Evolutionary conservation across 176 grass and related monocot genomes (phyloP).

Genomic region (maize (Zea mays)): DNA sequence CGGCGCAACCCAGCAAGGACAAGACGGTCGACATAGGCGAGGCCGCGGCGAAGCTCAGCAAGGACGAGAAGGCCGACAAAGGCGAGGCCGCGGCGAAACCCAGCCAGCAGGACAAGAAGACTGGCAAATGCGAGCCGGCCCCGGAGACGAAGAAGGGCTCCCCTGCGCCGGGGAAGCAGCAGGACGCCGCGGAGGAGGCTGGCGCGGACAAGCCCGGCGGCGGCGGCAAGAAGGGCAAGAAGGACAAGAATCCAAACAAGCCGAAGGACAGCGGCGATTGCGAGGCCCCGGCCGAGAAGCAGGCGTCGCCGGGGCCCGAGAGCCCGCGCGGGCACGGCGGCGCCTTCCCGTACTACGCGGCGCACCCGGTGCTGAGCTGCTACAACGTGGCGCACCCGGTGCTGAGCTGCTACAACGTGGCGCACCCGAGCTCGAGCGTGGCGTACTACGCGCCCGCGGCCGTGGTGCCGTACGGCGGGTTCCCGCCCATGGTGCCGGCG

Average conservation of each 20-base stretch:
- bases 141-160: slow-evolving; percentile 40
- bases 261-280: slow-evolving; percentile 23
- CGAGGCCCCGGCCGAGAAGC: slow-evolving; percentile 3
- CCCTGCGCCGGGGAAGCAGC: slow-evolving; percentile 19
- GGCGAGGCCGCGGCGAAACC: slow-evolving; percentile 29
- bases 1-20: neutral
- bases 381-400: slow-evolving; percentile 68
- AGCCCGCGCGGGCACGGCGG: slow-evolving; percentile 6
- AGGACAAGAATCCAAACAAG: slow-evolving; percentile 40
- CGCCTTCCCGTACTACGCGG: slow-evolving; percentile 42
- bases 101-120: neutral
- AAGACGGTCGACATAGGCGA: slow-evolving; percentile 9
- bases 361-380: slow-evolving; percentile 65
- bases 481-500: slow-evolving; percentile 25
- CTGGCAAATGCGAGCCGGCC: neutral
- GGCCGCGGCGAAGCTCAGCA: slow-evolving; percentile 25
- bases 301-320: neutral
- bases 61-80: slow-evolving; percentile 43
- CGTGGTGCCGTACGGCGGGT: neutral
- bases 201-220: slow-evolving; percentile 15
- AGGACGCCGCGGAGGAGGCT: neutral
- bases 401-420: slow-evolving; percentile 66
- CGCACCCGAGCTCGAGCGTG: slow-evolving; percentile 64
- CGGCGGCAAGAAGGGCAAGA: slow-evolving; percentile 54
- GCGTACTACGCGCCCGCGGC: slow-evolving; percentile 69